Base-by-base conservation (phyloP, 106 monocot species). In the Dendrobium nobile region DNA sequence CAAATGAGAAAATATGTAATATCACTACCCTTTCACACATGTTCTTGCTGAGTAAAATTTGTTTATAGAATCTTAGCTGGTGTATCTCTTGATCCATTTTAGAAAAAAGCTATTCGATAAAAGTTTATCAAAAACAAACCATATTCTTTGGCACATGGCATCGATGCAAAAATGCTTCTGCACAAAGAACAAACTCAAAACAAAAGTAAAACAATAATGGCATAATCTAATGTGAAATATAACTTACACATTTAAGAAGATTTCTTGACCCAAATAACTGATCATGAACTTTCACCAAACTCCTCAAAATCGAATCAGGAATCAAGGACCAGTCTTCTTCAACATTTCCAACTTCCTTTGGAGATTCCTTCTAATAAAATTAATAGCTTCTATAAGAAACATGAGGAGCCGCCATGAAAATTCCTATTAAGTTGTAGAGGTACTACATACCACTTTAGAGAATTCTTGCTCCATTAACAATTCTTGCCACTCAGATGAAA, bases 291-390 rank as follows among this genome's bases (percentile, higher is more conserved):
- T 80, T 54, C 37, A 98, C 87, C 42, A 95, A 47, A 83, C 85
- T 84, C 43, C 89, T 88, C 83, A 91, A 84, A 61, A 89, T 85
- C 31, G 81, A 81, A 20, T 94, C 94, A 41, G 87, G 87, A 92
- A 92, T 88, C 20, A 80, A 42, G 41, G 85, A 67, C 92, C 89
- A 92, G 18, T 88, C 91, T 59, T 97, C 87, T 27, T 90, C 86
- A 16, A 84, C 33, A 80, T 80, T 77, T 41, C 70, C 81, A 79
- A 80, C 78, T 75, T 82, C 82, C 68, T 84, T 64, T 51, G 37
- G 8, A 88, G 82, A 58, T 51, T 74, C 81, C 75, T 79, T 81
- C 92, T 91, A 82, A 8, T 77, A 86, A 78, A 61, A 83, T 13
- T 54, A 79, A 24, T 73, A 83, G 28, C 37, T 55, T 16, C 19